Percentiles rank a stretch among this genome's conserved stretches.
Conservation (phyloP, 805 yeast species). For the Kluyveromyces starmeri region DNA sequence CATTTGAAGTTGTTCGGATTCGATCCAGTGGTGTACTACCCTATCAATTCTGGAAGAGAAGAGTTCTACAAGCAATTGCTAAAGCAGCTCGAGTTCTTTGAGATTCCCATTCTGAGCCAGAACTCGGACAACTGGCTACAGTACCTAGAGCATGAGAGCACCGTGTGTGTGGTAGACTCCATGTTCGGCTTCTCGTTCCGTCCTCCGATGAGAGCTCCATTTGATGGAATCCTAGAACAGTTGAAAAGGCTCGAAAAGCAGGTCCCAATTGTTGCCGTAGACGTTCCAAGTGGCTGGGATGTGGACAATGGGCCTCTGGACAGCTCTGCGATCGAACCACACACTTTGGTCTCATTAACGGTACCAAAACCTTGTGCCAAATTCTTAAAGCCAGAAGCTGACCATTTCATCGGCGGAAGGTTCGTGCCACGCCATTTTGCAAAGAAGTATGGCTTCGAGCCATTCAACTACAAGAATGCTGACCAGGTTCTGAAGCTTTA, state of each 20-base stretch:
- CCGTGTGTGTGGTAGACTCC: conserved; percentile 62
- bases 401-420: conserved; percentile 86
- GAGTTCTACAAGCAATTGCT: conserved; percentile 51
- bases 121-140: conserved; percentile 26
- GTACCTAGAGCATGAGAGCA: conserved; percentile 24
- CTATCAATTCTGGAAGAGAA: conserved; percentile 49
- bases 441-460: conserved; percentile 58
- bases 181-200: conserved; percentile 89
- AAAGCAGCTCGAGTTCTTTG: conserved; percentile 57
- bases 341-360: conserved; percentile 69
- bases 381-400: conserved; percentile 33
- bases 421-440: conserved; percentile 66
- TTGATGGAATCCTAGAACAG: conserved; percentile 38
- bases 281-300: conserved; percentile 96
- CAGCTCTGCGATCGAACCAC: conserved; percentile 43
- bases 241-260: conserved; percentile 28
- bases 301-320: conserved; percentile 74
- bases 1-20: conserved; percentile 78
- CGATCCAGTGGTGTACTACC: conserved; percentile 69
- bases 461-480: conserved; percentile 47
- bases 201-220: conserved; percentile 81
- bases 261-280: conserved; percentile 69
- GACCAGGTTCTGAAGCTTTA: conserved; percentile 44
- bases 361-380: conserved; percentile 89
- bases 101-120: conserved; percentile 46